Evolutionary conservation across 495 filamentous ascomycete species (phyloP), one percentile per base, ranked within the genome.

Genomic region (Trichoderma virens): DNA sequence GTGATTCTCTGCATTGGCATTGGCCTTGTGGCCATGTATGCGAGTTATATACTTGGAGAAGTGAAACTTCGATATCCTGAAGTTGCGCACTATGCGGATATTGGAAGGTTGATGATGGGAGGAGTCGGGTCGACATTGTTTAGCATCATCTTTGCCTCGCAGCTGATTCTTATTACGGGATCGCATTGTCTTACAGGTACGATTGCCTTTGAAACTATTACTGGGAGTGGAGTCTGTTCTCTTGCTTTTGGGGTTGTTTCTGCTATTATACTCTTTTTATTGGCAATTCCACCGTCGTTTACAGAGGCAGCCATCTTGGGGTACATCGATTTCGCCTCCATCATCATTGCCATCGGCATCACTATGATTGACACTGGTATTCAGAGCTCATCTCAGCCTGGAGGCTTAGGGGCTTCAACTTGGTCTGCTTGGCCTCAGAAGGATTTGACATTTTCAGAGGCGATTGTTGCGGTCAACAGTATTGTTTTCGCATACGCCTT

Each of bases 41-140:
- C 88, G n/a, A 88, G 88, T 67, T 90, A 86, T 65, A 82, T 92
- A 34, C 83, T 93, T 66, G 90, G 87, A 23, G 88, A 92, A 72
- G 86, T 94, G 71, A 93, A 92, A 71, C 67, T 86, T 59, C 80
- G 76, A 64, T 86, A 85, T 68, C 91, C 91, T 0, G 77, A 88
- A n/a, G 84, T 93, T 41, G 77, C 84, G 63, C 85, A 86, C 72
- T 86, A 92, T 72, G 85, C 86, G 23, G 89, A 94, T 69, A 88
- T 84, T 3, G 87, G 87, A 14, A 74, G 84, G 23, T 73, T 94
- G 59, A 79, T 92, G 34, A 77, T 85, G 69, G 89, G 88, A 6
- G 72, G 67, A 6, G 71, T 85, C 35, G 88, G 89, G 0, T 85
- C 86, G 59, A 86, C 89, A 66, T 66, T 93, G 20, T 72, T 89